Evolutionary conservation across 768 basidiomycete species (phyloP).

Genomic region (Lactifluus pinguis): DNA sequence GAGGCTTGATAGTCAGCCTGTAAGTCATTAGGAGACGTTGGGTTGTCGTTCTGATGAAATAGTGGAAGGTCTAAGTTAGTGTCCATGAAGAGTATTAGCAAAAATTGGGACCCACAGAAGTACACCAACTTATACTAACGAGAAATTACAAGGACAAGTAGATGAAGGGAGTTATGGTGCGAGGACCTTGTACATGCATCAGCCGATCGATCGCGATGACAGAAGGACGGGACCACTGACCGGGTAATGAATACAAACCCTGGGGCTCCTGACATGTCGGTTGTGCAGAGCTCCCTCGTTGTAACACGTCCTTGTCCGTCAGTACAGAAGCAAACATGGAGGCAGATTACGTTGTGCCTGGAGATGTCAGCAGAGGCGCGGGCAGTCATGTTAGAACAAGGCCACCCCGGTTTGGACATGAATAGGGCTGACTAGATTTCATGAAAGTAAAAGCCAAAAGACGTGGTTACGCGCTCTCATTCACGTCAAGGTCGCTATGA

Average conservation of each 20-base stretch:
- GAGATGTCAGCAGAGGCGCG: slow-evolving; percentile 1
- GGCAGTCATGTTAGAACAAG: neutral
- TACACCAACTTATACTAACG: neutral
- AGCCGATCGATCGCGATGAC: neutral
- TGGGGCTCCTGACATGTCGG: neutral
- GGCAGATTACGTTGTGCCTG: slow-evolving; percentile 8
- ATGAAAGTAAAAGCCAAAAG: neutral
- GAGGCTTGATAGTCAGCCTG: neutral
- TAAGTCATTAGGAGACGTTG: neutral
- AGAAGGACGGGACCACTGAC: neutral
- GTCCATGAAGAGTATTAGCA: neutral
- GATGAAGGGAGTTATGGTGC: neutral
- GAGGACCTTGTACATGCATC: neutral
- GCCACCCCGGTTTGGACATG: neutral
- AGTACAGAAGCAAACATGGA: neutral
- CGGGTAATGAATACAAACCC: neutral
- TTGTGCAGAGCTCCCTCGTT: neutral
- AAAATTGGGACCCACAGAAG: neutral
- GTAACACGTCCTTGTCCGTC: neutral
- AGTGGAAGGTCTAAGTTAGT: neutral
- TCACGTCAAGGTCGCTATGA: neutral
- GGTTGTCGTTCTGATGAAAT: neutral
- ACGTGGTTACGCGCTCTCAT: neutral
- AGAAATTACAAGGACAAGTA: slow-evolving; percentile 1
- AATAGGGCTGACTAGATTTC: neutral